Percentiles rank a stretch among this genome's conserved stretches.
phyloP scores from a whole-genome alignment of 2,329 filamentous ascomycete genomes.

The Microdochium paspali region DNA sequence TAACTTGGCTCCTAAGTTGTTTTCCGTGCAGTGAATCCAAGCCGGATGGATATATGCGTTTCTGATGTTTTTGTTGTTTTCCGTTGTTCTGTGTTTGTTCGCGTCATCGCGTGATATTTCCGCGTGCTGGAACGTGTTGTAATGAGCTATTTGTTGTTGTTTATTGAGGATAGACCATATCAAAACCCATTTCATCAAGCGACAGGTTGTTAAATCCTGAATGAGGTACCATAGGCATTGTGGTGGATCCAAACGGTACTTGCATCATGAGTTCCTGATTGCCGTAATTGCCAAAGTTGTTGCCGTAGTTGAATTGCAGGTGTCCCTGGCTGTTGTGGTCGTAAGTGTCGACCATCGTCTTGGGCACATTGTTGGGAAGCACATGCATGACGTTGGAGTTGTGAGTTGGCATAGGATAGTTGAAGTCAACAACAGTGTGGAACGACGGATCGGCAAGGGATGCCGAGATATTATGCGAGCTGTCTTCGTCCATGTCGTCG shows the following conservation, averaged over 20 bases:
- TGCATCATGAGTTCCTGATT: not conserved
- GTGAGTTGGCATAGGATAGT: not conserved
- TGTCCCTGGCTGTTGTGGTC: not conserved
- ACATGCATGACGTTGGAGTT: not conserved
- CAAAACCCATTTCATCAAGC: not conserved
- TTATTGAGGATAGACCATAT: not conserved
- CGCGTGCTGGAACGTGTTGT: not conserved
- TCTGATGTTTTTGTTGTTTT: no score
- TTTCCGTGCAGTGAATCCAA: no score
- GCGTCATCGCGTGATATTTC: not conserved
- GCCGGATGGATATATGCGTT: not conserved
- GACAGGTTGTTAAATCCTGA: not conserved
- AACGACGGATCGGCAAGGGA: not conserved
- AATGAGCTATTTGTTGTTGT: not conserved
- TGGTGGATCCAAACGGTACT: not conserved
- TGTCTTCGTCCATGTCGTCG: conserved; percentile 28
- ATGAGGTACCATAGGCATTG: not conserved
- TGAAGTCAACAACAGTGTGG: not conserved
- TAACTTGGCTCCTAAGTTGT: not conserved
- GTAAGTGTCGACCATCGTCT: not conserved
- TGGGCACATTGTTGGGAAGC: not conserved
- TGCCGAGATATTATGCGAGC: conserved; percentile 7
- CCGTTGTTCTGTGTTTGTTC: not conserved
- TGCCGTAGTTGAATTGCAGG: not conserved
- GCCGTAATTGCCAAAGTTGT: not conserved